Conservation (phyloP, 768 basidiomycete genomes). For the Amanita molliuscula region DNA sequence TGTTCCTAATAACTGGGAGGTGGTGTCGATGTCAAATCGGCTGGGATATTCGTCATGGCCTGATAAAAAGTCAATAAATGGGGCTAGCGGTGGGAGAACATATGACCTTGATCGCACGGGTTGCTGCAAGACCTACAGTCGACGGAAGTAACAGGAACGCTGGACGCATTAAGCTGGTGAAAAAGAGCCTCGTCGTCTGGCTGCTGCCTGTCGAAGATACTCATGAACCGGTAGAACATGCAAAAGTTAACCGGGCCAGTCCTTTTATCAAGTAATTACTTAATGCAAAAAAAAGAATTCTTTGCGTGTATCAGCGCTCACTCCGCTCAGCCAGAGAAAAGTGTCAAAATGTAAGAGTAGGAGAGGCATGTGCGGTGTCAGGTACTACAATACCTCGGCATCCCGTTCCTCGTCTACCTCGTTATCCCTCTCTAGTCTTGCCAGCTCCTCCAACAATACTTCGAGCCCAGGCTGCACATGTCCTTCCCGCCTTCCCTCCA, state of each 20-base stretch:
- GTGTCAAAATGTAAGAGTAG: background rate
- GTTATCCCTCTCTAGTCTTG: slow-evolving; percentile 14
- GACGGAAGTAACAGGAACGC: slow-evolving; percentile 55
- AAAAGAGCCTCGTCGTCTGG: slow-evolving; percentile 30
- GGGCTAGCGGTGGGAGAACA: slow-evolving; percentile 2
- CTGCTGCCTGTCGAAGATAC: slow-evolving; percentile 27
- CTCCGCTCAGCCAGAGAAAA: background rate
- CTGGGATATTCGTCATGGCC: slow-evolving; percentile 68
- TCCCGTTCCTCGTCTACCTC: slow-evolving; percentile 11
- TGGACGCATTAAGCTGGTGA: slow-evolving; percentile 41
- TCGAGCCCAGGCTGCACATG: slow-evolving; percentile 34
- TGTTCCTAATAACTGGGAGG: slow-evolving; percentile 74
- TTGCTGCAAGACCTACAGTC: slow-evolving; percentile 69
- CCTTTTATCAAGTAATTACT: too few relatives aligned
- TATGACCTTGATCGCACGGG: slow-evolving; percentile 63
- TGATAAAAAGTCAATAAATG: slow-evolving; percentile 19
- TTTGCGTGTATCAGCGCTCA: too few relatives aligned
- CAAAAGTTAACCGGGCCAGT: background rate
- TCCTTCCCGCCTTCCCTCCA: slow-evolving; percentile 18
- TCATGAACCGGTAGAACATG: slow-evolving; percentile 31
- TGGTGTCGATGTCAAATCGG: slow-evolving; percentile 70
- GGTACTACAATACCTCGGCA: background rate
- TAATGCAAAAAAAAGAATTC: too few relatives aligned
- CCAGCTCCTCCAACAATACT: slow-evolving; percentile 27
- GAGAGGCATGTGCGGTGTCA: background rate